Base-by-base conservation (phyloP, 177 flowering plant genomes). In the Vitis hybrid region DNA sequence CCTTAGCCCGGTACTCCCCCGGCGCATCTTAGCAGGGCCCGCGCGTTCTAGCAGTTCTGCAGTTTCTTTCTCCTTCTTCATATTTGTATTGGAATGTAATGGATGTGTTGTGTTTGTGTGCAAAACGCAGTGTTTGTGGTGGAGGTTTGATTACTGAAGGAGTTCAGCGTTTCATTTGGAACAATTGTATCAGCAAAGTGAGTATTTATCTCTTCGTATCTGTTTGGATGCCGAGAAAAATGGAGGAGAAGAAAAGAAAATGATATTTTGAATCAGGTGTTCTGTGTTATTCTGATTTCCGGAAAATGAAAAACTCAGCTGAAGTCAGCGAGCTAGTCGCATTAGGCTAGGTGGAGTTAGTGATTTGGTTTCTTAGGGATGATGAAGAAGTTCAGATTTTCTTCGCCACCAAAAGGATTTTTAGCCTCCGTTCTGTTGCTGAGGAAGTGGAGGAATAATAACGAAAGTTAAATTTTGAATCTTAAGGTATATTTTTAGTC, bases 81-180 rank as follows among this genome's bases (percentile, higher is more conserved):
- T n/a, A 9, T 13, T 18, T 32, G 10, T 52, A 4, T 19, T 23
- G 45, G 51, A 11, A 60, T 61, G 65, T 49, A 11, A 48, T 11
- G 14, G 11, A 12, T 52, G 26, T 58, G 21, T 19, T 52, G 12
- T 58, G 68, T 62, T 50, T 52, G 13, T 49, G 18, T 49, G 57
- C 14, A 17, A 12, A 59, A 66, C 12, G 51, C 51, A 89, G 97
- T 79, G 87, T 73, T 45, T 87, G 84, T 50, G 95, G 91, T 48
- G 90, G 87, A 57, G 97, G 97, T 13, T 82, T 73, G 21, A 78
- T 93, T 26, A 86, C 94, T 3, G 81, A 79, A 74, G 70, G 51
- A 56, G 92, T 90, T 5, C 98, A 93, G 82, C 75, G 79, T 7
- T 89, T 90, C 71, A 79, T 94, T 65, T 86, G 88, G 91, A 72